A percentile compares a stretch with the other conserved stretches of the same genome.
Conservation (phyloP, 768 basidiomycete species). For the Serendipita sp. region DNA sequence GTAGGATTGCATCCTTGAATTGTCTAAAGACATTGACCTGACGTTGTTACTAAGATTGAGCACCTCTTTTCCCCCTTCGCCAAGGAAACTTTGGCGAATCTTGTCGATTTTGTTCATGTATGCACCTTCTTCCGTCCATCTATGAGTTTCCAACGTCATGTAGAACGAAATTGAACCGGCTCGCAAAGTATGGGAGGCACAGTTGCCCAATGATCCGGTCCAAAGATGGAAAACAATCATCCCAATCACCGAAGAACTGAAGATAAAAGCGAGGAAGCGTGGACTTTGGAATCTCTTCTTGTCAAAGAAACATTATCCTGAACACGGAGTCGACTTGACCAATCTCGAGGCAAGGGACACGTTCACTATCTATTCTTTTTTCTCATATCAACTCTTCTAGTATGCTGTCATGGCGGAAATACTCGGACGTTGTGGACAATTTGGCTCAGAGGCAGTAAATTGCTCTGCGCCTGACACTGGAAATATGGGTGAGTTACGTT, state of each 20-base stretch:
- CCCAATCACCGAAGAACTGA: conserved; percentile 67
- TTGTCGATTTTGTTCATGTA: conserved; percentile 76
- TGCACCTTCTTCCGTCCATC: conserved; percentile 10
- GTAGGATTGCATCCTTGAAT: conserved; percentile 26
- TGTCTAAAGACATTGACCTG: conserved; percentile 6
- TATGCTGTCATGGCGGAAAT: conserved; percentile 98
- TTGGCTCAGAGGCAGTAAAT: conserved; percentile 78
- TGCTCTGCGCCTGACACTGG: conserved; percentile 96
- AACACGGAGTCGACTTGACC: conserved; percentile 73
- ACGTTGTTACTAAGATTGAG: conserved; percentile 40
- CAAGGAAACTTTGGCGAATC: conserved; percentile 69
- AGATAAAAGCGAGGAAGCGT: conserved; percentile 68
- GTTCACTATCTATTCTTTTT: not conserved
- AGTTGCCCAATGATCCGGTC: conserved; percentile 58
- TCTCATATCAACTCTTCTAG: conserved; percentile 24
- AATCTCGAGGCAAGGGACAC: conserved; percentile 65
- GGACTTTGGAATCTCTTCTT: conserved; percentile 98
- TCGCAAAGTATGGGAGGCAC: conserved; percentile 55
- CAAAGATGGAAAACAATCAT: conserved; percentile 75
- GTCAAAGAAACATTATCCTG: conserved; percentile 84
- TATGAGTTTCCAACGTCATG: not conserved
- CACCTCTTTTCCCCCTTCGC: conserved; percentile 85
- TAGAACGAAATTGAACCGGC: conserved; percentile 85
- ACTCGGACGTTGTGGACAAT: conserved; percentile 64
- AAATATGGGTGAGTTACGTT: conserved; percentile 65